These are phyloP conservation scores for Rhodotorula sp. DNA, from an alignment of 1,284 basidiomycete species.

Conservation along the genomic window DNA sequence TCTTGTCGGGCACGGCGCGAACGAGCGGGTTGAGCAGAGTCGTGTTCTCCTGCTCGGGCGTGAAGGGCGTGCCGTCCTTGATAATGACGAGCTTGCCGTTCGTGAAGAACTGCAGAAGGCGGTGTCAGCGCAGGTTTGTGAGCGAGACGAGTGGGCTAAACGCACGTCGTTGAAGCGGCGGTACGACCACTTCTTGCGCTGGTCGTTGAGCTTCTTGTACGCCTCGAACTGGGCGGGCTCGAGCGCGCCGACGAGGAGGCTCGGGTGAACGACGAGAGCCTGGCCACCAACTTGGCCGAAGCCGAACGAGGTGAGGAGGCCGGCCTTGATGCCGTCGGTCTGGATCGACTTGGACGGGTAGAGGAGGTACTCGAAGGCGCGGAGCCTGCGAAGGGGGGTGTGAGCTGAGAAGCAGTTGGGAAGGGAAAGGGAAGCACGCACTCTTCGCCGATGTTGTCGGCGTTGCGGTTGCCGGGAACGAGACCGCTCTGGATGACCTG, in stretches of 20 bases:
- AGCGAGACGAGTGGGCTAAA: not conserved
- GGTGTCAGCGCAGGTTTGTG: not conserved
- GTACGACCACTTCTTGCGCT: slow-evolving; percentile 74
- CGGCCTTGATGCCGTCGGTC: slow-evolving; percentile 76
- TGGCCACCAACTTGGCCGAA: slow-evolving; percentile 99
- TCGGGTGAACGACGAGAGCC: slow-evolving; percentile 82
- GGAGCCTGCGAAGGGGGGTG: slow-evolving; percentile 56
- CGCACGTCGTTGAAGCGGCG: slow-evolving; percentile 81
- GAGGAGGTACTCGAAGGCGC: slow-evolving; percentile 84
- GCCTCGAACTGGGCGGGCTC: slow-evolving; percentile 68
- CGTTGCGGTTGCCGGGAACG: slow-evolving; percentile 95
- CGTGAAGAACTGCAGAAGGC: slow-evolving; percentile 60
- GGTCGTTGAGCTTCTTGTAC: slow-evolving; percentile 70
- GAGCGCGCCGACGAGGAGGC: slow-evolving; percentile 80
- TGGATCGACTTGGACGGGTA: slow-evolving; percentile 94
- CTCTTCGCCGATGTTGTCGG: slow-evolving; percentile 83
- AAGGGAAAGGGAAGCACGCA: not conserved
- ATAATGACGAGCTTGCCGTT: slow-evolving; percentile 87
- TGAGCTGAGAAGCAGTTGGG: not conserved
- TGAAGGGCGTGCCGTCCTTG: slow-evolving; percentile 92
- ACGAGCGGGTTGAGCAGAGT: slow-evolving; percentile 84
- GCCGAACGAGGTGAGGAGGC: slow-evolving; percentile 80
- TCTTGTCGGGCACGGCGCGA: slow-evolving; percentile 74
- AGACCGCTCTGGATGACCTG: slow-evolving; percentile 83
- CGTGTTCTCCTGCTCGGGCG: slow-evolving; percentile 77